These are phyloP conservation scores for Mentha longifolia DNA, from an alignment of 257 asterid species.

Conservation along the genomic window DNA sequence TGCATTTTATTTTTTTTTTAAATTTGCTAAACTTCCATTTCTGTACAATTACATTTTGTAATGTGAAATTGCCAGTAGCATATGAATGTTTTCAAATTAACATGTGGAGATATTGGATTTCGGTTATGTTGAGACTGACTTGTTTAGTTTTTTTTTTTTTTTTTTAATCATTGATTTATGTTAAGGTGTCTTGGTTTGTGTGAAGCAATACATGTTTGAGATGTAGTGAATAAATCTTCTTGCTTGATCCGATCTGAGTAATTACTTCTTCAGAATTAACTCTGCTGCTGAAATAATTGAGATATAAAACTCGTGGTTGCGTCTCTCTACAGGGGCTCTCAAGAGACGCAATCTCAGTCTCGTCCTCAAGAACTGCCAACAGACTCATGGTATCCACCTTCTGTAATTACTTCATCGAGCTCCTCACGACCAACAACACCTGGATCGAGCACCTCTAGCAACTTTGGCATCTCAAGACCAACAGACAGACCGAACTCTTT, in stretches of 20 bases:
- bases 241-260: slow-evolving; percentile 10
- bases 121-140: neutral
- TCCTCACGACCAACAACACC: slow-evolving; percentile 81
- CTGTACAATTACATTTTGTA: neutral
- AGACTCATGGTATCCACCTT: slow-evolving; percentile 77
- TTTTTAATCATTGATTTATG: slow-evolving; percentile 4
- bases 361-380: slow-evolving; percentile 67
- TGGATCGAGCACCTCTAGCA: slow-evolving; percentile 53
- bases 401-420: slow-evolving; percentile 62
- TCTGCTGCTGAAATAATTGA: neutral
- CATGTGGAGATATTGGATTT: neutral
- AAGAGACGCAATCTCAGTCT: slow-evolving; percentile 74
- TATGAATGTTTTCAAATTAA: neutral
- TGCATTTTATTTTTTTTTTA: neutral
- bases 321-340: slow-evolving; percentile 44
- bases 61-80: neutral
- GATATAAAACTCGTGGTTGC: neutral
- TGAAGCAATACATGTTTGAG: neutral
- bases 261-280: slow-evolving; percentile 11
- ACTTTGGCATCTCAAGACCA: slow-evolving; percentile 52
- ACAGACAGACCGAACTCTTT: slow-evolving; percentile 60
- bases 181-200: neutral
- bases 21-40: neutral
- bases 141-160: neutral
- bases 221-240: slow-evolving; percentile 9